Base-by-base conservation (phyloP, 148 eudicot genomes). In the Arbutus unedo region DNA sequence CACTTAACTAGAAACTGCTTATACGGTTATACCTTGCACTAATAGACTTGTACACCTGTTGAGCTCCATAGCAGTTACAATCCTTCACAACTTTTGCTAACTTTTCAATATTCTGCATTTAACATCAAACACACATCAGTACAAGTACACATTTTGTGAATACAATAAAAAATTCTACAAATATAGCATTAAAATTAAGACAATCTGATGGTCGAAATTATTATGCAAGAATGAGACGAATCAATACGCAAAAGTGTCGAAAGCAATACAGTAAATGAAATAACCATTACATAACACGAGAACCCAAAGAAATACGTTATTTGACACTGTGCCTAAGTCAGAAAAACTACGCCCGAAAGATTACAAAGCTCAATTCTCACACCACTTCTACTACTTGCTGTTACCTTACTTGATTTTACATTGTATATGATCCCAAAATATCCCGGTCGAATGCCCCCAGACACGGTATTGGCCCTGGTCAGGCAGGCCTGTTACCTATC, bases 31-130 rank as follows among this genome's bases (percentile, higher is more conserved):
- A 96, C 98, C 98, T 94, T 25, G 95, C 92, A 78, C 91, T 86
- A 68, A 83, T 83, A 75, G 99, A 92, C 84, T 96, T 96, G 87
- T 94, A 96, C 98, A 94, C 92, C 91, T 96, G 99, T 82, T 96
- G 99, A 77, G 99, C 99, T 76, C 97, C 99, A 87, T 95, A 95
- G 83, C 77, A 91, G 76, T 95, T 89, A 49, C 95, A 94, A 4
- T 90, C 93, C 47, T 90, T 86, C 3, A 92, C 88, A 75, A 89
- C 87, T 81, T 89, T 91, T 88, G 91, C 88, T 57, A 95, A 79
- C 89, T 95, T 95, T 68, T 87, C 91, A 74, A 95, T 88, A 80
- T 82, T 91, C 98, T 95, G 95, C 85, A 82, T 13, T 60, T 19
- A 31, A 78, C 62, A 87, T 21, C 41, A 53, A 56, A 60, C 44